These are phyloP conservation scores for Emydomyces testavorans DNA, from an alignment of 2,329 filamentous ascomycete genomes.

Conservation along the genomic window DNA sequence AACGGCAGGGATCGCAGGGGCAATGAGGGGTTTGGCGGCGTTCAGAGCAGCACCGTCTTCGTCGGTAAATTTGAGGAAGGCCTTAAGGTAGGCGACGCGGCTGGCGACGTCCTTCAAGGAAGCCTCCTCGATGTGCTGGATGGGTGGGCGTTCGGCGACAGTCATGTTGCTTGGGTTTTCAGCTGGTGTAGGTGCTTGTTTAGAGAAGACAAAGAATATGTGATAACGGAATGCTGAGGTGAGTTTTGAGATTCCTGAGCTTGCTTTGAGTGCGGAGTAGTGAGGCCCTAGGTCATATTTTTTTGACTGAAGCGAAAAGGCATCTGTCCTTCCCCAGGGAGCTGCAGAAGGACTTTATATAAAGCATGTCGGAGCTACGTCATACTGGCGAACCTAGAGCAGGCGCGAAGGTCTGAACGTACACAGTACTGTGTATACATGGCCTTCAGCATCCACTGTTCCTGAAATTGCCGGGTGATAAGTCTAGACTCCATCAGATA, in stretches of 20 bases:
- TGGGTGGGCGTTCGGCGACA: slow-evolving; percentile 5
- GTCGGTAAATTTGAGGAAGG: slow-evolving; percentile 23
- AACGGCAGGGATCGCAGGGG: slow-evolving; percentile 20
- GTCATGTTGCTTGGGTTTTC: slow-evolving; percentile 4
- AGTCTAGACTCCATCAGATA: not conserved
- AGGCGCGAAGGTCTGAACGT: not conserved
- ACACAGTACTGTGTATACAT: not conserved
- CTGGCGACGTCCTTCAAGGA: slow-evolving; percentile 12
- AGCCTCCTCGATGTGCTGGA: slow-evolving; percentile 15
- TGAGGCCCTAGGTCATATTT: not conserved
- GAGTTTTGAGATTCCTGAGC: not conserved
- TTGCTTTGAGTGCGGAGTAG: not conserved
- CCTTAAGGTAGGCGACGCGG: slow-evolving; percentile 21
- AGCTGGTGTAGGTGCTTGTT: not conserved
- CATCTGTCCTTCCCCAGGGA: not conserved
- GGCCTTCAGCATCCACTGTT: slow-evolving; percentile 1
- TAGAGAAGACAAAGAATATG: slow-evolving; percentile 11
- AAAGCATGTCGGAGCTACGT: not conserved
- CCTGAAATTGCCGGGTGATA: not conserved
- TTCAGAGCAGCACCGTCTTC: slow-evolving; percentile 21
- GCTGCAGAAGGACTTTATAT: slow-evolving; percentile 1
- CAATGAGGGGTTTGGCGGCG: slow-evolving; percentile 18
- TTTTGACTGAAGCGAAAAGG: not conserved
- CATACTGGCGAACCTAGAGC: not conserved
- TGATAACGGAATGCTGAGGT: not conserved